phyloP scores from a whole-genome alignment of 257 asterid species.

The Mitragyna speciosa region DNA sequence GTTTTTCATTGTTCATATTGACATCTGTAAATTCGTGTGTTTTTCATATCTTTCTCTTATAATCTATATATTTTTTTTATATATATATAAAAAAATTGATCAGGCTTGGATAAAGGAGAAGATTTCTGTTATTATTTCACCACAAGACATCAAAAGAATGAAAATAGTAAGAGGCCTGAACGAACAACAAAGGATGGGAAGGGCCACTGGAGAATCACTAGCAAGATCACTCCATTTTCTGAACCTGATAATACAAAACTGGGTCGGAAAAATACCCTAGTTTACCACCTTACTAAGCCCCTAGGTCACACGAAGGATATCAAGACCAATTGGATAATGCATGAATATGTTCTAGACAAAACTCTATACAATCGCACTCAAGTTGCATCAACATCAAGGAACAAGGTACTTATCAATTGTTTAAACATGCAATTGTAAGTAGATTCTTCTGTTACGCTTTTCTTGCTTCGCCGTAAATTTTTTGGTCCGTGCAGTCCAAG shows the following conservation, averaged over 20 bases:
- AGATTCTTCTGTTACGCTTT: too few species aligned
- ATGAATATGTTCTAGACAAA: not conserved
- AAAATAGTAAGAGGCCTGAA: not conserved
- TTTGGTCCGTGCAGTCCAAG: not conserved
- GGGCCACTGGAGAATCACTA: not conserved
- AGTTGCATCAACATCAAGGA: not conserved
- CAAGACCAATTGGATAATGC: conserved; percentile 19
- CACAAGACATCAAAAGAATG: not conserved
- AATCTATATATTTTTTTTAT: not conserved
- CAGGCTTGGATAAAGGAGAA: not conserved
- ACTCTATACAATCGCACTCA: not conserved
- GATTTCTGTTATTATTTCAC: not conserved
- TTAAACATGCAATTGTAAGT: not conserved
- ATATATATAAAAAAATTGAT: not conserved
- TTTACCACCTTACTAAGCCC: not conserved
- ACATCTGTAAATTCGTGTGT: not conserved
- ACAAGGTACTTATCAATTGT: not conserved
- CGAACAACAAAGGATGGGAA: not conserved
- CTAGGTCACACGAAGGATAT: not conserved
- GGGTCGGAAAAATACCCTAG: not conserved
- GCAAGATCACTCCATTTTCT: not conserved
- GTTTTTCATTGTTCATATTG: not conserved
- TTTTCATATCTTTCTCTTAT: not conserved
- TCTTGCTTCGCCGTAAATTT: too few species aligned
- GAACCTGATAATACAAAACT: not conserved